Base-by-base conservation (phyloP, 106 monocot species). In the Apostasia ramifera region DNA sequence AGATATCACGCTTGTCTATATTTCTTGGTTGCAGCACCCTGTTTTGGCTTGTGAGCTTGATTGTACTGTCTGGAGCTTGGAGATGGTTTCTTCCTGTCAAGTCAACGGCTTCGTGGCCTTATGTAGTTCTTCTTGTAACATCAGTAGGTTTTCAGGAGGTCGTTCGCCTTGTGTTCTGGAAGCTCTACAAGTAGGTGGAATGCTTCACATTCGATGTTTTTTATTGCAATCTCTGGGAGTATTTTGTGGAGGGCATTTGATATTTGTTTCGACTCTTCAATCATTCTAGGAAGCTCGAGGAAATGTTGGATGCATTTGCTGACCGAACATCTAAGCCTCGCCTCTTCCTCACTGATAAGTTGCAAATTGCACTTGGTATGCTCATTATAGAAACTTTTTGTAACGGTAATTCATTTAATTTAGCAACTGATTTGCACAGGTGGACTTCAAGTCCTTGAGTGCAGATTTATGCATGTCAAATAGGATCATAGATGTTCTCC, bases 71-170 rank as follows among this genome's bases (percentile, higher is more conserved):
- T 11, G 97, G 81, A 72, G 71, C 50, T 64, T 98, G 97, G 97
- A 85, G 86, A 73, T 81, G 55, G n/a, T 92, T 98, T 78, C 97
- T 98, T 74, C 97, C 97, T 76, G 14, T 98, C 3, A 76, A 67
- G 52, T 82, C 92, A 2, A 52, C 80, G 47, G 60, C 77, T 39
- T 87, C 79, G 76, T 98, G 97, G 97, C 75, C 81, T 4, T 98
- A 90, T 68, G 74, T 26, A 48, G 39, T 90, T 71, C 92, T 98
- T 53, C 69, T 98, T 57, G 53, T 98, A 73, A 87, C 92, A 5
- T 92, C 97, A 46, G 97, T 98, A 66, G 76, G 60, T 61, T 79
- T 98, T 55, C 97, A 98, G 80, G 97, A 98, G 80, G 82, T 77
- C 56, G 57, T 68, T 15, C 84, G 97, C 4, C 62, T 90, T 73